phyloP scores from a whole-genome alignment of 192 early-diverging fungal species.

The Coemansia sp. region DNA sequence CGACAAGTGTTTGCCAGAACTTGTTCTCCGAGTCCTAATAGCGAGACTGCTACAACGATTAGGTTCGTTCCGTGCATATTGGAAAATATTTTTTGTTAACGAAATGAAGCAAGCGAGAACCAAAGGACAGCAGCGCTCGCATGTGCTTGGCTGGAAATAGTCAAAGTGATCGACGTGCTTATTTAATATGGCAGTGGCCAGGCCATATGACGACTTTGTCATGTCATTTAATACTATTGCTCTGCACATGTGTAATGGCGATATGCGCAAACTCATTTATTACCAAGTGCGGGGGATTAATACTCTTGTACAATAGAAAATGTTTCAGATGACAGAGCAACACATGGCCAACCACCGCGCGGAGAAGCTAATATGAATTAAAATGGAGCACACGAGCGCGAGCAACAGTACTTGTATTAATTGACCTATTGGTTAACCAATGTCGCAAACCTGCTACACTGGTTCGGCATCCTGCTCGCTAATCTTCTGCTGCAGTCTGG shows the following conservation, averaged over 20 bases:
- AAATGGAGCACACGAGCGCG: background rate
- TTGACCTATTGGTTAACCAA: background rate
- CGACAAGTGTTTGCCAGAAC: conserved; percentile 17
- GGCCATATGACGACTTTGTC: background rate
- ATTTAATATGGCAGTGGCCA: background rate
- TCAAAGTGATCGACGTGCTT: background rate
- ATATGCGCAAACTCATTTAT: background rate
- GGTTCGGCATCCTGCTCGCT: background rate
- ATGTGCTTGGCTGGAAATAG: background rate
- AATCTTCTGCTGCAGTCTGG: background rate
- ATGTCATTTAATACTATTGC: background rate
- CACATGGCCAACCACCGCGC: background rate
- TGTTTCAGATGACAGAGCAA: conserved; percentile 1
- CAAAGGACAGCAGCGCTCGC: background rate
- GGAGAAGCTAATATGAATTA: background rate
- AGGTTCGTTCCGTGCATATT: conserved; percentile 14
- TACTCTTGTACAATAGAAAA: background rate
- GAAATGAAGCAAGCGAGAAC: background rate
- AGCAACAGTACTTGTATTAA: background rate
- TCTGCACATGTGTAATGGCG: background rate
- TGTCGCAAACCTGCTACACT: background rate
- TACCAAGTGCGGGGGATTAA: background rate
- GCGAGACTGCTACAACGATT: conserved; percentile 12
- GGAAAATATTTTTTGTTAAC: background rate
- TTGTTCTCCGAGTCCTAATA: background rate